Evolutionary conservation across 1,284 basidiomycete species (phyloP).

Genomic region (Inonotus obliquus): DNA sequence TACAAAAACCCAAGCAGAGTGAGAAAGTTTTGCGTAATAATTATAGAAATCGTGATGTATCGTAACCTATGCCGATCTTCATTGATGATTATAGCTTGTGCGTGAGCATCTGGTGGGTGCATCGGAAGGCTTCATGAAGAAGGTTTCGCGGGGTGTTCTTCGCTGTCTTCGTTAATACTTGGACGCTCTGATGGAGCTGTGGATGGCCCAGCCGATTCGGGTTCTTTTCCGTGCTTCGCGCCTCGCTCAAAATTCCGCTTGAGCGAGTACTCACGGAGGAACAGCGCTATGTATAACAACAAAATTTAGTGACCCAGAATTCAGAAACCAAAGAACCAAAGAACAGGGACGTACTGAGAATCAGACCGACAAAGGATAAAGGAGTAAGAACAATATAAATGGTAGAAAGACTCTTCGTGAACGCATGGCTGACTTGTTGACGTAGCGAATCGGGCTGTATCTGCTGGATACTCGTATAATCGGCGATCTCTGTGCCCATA

Average conservation of each 20-base stretch:
- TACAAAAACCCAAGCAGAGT: no score
- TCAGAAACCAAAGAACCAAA: neutral
- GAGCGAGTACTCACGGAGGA: conserved; percentile 16
- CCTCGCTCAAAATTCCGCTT: conserved; percentile 13
- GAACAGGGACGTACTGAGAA: neutral
- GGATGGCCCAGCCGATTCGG: neutral
- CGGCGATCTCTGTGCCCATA: conserved; percentile 13
- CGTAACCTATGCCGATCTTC: no score
- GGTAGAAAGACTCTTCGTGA: conserved; percentile 16
- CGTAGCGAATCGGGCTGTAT: conserved; percentile 20
- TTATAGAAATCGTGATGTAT: no score
- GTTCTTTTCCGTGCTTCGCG: neutral
- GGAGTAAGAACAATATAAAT: conserved; percentile 17
- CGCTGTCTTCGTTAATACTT: neutral
- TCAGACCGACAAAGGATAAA: conserved; percentile 15
- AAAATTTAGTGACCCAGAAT: neutral
- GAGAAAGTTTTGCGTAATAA: no score
- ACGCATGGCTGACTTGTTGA: conserved; percentile 17
- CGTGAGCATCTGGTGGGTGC: no score
- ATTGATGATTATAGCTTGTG: no score
- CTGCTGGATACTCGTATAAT: conserved; percentile 19
- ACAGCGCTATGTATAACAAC: neutral
- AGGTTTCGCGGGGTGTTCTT: neutral
- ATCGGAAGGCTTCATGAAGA: neutral
- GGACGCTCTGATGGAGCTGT: neutral